These are phyloP conservation scores for Phylloporus sp. DNA, from an alignment of 768 basidiomycete species.

Conservation along the genomic window DNA sequence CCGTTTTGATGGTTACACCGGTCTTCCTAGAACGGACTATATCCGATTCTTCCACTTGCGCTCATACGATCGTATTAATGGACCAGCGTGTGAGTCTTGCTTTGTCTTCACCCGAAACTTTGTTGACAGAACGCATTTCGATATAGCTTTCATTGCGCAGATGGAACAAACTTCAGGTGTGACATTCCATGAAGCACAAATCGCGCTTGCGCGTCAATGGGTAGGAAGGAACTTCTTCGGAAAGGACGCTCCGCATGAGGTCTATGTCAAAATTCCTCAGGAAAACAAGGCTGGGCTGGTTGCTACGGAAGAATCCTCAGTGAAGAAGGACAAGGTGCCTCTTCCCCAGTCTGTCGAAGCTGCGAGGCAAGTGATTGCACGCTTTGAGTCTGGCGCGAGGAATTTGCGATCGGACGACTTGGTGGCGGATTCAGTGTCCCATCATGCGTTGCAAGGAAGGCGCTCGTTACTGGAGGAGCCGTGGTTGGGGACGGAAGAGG, in stretches of 20 bases:
- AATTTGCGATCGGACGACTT: constrained; percentile 52
- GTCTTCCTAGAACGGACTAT: constrained; percentile 59
- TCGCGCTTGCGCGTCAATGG: constrained; percentile 79
- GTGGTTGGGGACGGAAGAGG: constrained; percentile 82
- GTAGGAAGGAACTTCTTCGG: constrained; percentile 46
- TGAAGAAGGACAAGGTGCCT: constrained; percentile 57
- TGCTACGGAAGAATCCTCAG: constrained; percentile 48
- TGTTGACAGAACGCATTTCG: constrained; percentile 19
- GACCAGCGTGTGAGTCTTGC: constrained; percentile 50
- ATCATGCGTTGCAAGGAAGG: constrained; percentile 68
- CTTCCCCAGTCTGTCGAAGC: constrained; percentile 66
- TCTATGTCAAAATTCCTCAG: constrained; percentile 55
- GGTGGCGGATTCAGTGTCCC: constrained; percentile 75
- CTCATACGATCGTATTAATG: constrained; percentile 87
- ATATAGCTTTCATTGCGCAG: constrained; percentile 49
- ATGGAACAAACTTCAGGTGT: constrained; percentile 77
- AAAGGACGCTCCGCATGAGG: constrained; percentile 41
- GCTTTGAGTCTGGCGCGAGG: constrained; percentile 67
- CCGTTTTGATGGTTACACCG: neutral
- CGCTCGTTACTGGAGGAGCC: constrained; percentile 66
- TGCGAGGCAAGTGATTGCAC: constrained; percentile 61
- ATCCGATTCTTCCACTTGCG: constrained; percentile 93
- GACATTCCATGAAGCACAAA: constrained; percentile 80
- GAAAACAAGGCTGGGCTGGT: constrained; percentile 48
- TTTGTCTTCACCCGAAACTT: constrained; percentile 8